A percentile compares a stretch with the other conserved stretches of the same genome.
phyloP scores from a whole-genome alignment of 306 rosid genomes.

The Argentina anserina region DNA sequence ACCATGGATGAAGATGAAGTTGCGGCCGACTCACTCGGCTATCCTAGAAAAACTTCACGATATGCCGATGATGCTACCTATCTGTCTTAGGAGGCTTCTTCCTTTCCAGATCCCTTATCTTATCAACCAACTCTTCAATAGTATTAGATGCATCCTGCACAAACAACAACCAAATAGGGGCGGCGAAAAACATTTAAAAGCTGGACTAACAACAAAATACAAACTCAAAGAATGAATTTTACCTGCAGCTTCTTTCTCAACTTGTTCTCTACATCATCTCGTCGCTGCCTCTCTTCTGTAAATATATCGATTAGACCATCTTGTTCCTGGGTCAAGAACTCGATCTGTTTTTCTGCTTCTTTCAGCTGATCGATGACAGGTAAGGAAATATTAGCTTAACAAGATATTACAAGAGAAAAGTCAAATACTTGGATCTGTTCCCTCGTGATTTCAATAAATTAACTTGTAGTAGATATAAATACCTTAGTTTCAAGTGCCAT shows the following conservation, averaged over 20 bases:
- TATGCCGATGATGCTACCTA: background rate
- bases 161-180: background rate
- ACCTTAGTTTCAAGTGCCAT: conserved; percentile 66
- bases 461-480: conserved; percentile 4
- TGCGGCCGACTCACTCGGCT: background rate
- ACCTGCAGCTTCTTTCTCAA: conserved; percentile 80
- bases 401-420: background rate
- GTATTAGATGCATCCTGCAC: conserved; percentile 75
- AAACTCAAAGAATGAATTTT: background rate
- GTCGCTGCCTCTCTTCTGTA: conserved; percentile 80
- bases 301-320: conserved; percentile 70
- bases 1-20: background rate
- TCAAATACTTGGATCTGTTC: background rate
- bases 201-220: background rate
- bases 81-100: conserved; percentile 1
- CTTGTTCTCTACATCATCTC: conserved; percentile 56
- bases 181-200: background rate
- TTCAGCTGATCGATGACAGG: conserved; percentile 45
- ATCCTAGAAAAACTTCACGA: background rate
- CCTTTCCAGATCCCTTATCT: conserved; percentile 52
- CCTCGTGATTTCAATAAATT: background rate
- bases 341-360: conserved; percentile 45
- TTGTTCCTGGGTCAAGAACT: conserved; percentile 69
- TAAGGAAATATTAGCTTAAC: background rate
- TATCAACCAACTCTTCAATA: conserved; percentile 65